These are phyloP conservation scores for Grosmannia serpens DNA, from an alignment of 2,329 filamentous ascomycete genomes.

Conservation along the genomic window DNA sequence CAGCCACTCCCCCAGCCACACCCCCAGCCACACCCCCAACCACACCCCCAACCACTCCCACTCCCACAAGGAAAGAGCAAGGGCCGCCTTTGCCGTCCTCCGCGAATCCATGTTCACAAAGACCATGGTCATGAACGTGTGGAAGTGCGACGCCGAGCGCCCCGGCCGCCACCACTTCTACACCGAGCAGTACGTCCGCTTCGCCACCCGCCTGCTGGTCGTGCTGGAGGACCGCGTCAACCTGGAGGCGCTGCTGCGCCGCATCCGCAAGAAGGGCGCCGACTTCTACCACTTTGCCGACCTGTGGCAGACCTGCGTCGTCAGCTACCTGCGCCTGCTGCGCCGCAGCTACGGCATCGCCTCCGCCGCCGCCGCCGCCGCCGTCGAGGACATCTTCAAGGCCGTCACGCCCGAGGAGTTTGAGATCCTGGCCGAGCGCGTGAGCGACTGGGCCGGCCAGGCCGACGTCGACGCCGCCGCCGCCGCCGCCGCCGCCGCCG, in stretches of 20 bases:
- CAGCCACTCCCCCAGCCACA: not conserved
- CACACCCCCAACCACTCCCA: not conserved
- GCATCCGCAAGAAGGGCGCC: conserved; percentile 69
- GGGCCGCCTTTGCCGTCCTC: conserved; percentile 70
- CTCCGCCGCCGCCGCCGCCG: conserved; percentile 20
- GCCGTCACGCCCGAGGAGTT: conserved; percentile 42
- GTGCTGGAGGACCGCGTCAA: conserved; percentile 64
- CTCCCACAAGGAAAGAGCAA: conserved; percentile 32
- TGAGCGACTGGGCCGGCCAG: conserved; percentile 39
- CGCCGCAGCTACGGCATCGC: conserved; percentile 36
- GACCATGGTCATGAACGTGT: conserved; percentile 88
- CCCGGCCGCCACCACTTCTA: conserved; percentile 86
- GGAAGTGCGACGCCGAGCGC: conserved; percentile 80
- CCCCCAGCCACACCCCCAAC: not conserved
- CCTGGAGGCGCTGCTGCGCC: conserved; percentile 66
- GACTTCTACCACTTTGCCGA: conserved; percentile 58
- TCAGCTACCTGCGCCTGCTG: conserved; percentile 41
- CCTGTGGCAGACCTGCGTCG: conserved; percentile 45
- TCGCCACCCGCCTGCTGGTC: conserved; percentile 65
- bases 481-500: not conserved
- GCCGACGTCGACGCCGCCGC: not conserved
- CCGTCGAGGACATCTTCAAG: conserved; percentile 43
- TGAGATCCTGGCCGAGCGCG: conserved; percentile 42
- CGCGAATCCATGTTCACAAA: conserved; percentile 70
- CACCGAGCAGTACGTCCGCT: conserved; percentile 74